These are phyloP conservation scores for Durotheca rogersii DNA, from an alignment of 495 filamentous ascomycete genomes.

Conservation along the genomic window DNA sequence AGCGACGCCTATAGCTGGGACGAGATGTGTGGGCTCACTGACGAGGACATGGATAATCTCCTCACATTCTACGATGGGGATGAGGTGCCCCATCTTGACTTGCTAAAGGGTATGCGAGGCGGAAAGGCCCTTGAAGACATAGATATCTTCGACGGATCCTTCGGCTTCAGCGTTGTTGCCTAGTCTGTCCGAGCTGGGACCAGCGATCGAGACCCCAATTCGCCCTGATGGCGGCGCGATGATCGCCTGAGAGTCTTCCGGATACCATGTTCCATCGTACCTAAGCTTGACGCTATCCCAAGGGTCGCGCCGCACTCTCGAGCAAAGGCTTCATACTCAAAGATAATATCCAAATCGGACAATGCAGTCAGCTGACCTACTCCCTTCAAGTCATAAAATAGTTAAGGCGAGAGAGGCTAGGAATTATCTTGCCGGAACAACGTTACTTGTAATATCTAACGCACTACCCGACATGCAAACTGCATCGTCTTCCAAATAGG, in stretches of 20 bases:
- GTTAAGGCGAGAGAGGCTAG: no score
- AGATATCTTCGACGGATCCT: conserved; percentile 58
- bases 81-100: conserved; percentile 48
- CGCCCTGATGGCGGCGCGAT: neutral
- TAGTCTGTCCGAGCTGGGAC: conserved; percentile 20
- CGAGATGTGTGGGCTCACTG: conserved; percentile 80
- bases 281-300: no score
- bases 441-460: no score
- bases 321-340: no score
- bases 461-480: no score
- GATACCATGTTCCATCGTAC: no score
- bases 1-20: conserved; percentile 86
- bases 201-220: neutral
- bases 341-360: no score
- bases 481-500: no score
- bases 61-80: conserved; percentile 65
- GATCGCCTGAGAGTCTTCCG: neutral
- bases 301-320: no score
- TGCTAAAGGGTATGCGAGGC: conserved; percentile 52
- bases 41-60: conserved; percentile 79
- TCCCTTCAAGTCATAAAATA: no score
- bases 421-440: no score
- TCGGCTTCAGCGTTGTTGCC: conserved; percentile 57
- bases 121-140: conserved; percentile 47
- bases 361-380: no score